A percentile compares a stretch with the other conserved stretches of the same genome.
Conservation (phyloP, 495 filamentous ascomycete species). For the Lichina pygmaea region DNA sequence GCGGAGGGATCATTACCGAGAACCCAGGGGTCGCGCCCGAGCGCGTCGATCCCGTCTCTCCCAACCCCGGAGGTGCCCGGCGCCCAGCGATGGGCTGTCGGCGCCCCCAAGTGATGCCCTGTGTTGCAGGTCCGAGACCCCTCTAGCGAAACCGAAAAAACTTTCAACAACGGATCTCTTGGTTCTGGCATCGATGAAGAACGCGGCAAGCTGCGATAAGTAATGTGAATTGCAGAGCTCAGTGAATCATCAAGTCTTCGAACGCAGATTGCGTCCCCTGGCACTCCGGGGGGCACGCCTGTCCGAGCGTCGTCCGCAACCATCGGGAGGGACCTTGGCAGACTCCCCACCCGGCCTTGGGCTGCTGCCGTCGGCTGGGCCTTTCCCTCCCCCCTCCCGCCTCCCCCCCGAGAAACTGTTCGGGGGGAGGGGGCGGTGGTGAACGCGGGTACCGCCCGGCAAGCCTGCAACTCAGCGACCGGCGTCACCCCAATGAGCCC, state of each 20-base stretch:
- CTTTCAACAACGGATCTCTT: constrained; percentile 52
- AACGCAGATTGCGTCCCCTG: constrained; percentile 29
- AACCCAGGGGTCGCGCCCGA: constrained; percentile 5
- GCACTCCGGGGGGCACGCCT: constrained; percentile 38
- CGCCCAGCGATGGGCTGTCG: neutral
- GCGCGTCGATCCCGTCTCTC: no score
- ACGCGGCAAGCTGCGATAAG: constrained; percentile 27
- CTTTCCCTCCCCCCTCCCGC: constrained; percentile 7
- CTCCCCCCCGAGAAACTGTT: no score
- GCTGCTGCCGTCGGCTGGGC: constrained; percentile 12
- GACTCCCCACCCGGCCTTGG: constrained; percentile 18
- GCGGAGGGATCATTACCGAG: constrained; percentile 39
- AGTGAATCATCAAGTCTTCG: constrained; percentile 52
- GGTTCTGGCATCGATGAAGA: constrained; percentile 45
- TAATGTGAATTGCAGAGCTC: constrained; percentile 52
- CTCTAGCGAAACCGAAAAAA: constrained; percentile 19
- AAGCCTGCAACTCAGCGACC: constrained; percentile 20
- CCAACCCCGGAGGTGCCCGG: neutral
- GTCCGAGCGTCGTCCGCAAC: constrained; percentile 32
- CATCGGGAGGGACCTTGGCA: constrained; percentile 21
- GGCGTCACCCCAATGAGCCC: constrained; percentile 10
- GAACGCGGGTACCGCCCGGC: constrained; percentile 3
- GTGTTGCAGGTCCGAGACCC: constrained; percentile 12
- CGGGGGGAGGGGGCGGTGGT: no score
- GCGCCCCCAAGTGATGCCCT: neutral